A percentile compares a stretch with the other conserved stretches of the same genome.
These are phyloP conservation scores for Bipolaris cookei DNA, from an alignment of 2,329 filamentous ascomycete species.

Conservation along the genomic window DNA sequence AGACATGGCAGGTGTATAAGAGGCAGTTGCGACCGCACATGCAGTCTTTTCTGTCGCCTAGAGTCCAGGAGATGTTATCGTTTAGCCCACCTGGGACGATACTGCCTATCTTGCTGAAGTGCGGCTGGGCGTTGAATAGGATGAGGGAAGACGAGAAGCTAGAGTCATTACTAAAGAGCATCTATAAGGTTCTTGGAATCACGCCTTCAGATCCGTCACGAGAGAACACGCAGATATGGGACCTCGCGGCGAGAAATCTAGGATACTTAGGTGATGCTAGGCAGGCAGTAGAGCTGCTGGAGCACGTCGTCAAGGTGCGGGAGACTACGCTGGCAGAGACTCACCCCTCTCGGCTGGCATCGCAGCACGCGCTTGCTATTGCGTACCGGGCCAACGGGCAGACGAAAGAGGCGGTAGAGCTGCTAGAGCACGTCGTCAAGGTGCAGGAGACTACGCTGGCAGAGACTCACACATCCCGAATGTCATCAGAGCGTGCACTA, in stretches of 20 bases:
- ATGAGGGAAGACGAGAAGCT: constrained; percentile 15
- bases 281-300: neutral
- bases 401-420: too few relatives aligned
- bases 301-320: too few relatives aligned
- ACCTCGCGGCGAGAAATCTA: constrained; percentile 12
- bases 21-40: constrained; percentile 20
- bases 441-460: too few relatives aligned
- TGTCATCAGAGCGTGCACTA: too few relatives aligned
- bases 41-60: constrained; percentile 17
- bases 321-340: too few relatives aligned
- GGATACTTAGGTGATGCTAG: constrained; percentile 3
- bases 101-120: constrained; percentile 12
- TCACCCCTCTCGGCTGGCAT: too few relatives aligned
- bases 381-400: too few relatives aligned
- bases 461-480: too few relatives aligned
- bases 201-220: constrained; percentile 8
- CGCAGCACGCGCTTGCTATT: too few relatives aligned
- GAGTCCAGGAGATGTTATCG: neutral
- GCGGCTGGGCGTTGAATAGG: constrained; percentile 12
- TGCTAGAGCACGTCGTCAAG: too few relatives aligned
- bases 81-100: constrained; percentile 8
- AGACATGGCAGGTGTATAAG: constrained; percentile 10
- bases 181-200: constrained; percentile 12
- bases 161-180: constrained; percentile 4
- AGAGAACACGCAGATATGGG: constrained; percentile 10